Conservation (phyloP, 78 protist genomes). For the Pelomyxa schiedti region DNA sequence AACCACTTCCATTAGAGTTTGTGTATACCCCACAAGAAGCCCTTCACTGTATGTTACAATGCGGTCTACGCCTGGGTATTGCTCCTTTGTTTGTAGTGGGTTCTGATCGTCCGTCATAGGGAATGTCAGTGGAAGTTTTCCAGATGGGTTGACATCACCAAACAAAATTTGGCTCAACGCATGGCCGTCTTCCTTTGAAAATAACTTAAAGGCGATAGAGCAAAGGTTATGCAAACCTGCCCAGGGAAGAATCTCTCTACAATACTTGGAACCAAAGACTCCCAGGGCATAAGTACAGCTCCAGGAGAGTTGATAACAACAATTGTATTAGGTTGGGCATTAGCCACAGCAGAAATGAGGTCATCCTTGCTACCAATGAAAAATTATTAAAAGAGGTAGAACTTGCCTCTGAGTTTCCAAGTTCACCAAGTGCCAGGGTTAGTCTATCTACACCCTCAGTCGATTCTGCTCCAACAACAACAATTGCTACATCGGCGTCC, state of each 20-base stretch:
- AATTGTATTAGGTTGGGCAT: neutral
- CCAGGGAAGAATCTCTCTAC: slow-evolving; percentile 23
- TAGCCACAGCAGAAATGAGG: slow-evolving; percentile 9
- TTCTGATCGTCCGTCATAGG: slow-evolving; percentile 5
- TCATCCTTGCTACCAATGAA: neutral
- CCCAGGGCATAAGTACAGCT: slow-evolving; percentile 47
- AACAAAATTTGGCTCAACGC: slow-evolving; percentile 25
- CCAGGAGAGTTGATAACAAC: slow-evolving; percentile 20
- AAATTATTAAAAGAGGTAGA: neutral
- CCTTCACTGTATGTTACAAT: slow-evolving; percentile 20
- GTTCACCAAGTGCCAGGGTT: no score
- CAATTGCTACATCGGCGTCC: slow-evolving; percentile 21
- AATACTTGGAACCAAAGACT: neutral
- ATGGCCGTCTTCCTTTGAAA: slow-evolving; percentile 29
- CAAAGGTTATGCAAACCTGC: no score
- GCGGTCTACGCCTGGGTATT: slow-evolving; percentile 31
- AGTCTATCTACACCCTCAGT: slow-evolving; percentile 33
- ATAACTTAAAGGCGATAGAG: no score
- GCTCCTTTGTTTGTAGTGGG: neutral
- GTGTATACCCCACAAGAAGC: slow-evolving; percentile 45
- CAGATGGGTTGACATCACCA: slow-evolving; percentile 41
- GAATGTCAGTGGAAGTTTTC: slow-evolving; percentile 32
- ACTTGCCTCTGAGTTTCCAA: no score
- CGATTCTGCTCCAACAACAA: neutral
- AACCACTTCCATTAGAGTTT: neutral